Evolutionary conservation across 2,329 filamentous ascomycete genomes (phyloP), one percentile per base, ranked within the genome.

Genomic region (Colletotrichum cordylinicola): DNA sequence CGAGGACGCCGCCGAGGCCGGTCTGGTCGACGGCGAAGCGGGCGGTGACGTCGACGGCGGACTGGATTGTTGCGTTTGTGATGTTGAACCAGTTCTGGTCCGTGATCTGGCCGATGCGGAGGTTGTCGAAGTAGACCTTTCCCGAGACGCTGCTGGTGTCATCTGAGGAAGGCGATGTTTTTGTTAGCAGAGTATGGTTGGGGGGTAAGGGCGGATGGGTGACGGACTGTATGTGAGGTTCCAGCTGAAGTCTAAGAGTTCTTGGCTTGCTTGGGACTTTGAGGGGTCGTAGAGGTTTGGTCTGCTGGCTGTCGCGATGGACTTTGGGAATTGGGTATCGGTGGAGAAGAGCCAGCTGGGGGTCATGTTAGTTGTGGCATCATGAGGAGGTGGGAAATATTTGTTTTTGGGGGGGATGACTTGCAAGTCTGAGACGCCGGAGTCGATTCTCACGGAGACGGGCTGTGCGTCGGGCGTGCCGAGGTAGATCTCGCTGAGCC

Each of bases 1-100:
- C 90, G 76, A 91, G 81, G 33, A 92, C 85, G 61, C 90, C 90
- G 4, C 86, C 89, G 79, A 90, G 83, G 48, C 82, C 81, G 13
- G 81, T 79, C 43, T 52, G 43, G 67, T 86, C 85, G 4, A 81
- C 72, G 71, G 90, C 88, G 70, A 88, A 86, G 33, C 84, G 84
- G 27, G 82, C 74, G n/a, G 86, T 85, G 15, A 89, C 85, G 4
- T 80, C 79, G 24, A 83, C 80, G 4, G 90, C 90, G 6, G 88
- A 87, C 80, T 91, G 88, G 62, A 91, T 85, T 5, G 87, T 86
- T 43, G 87, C 86, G 67, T 88, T 84, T 35, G 82, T 76, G 74
- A 91, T 79, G 21, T 80, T 81, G 64, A 91, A 80, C 62, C 82
- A 82, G 55, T 74, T 24, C 16, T 52, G 52, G 58, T 76, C 70